Evolutionary conservation across 2,329 filamentous ascomycete genomes (phyloP).

Genomic region (Talaromyces sp.): DNA sequence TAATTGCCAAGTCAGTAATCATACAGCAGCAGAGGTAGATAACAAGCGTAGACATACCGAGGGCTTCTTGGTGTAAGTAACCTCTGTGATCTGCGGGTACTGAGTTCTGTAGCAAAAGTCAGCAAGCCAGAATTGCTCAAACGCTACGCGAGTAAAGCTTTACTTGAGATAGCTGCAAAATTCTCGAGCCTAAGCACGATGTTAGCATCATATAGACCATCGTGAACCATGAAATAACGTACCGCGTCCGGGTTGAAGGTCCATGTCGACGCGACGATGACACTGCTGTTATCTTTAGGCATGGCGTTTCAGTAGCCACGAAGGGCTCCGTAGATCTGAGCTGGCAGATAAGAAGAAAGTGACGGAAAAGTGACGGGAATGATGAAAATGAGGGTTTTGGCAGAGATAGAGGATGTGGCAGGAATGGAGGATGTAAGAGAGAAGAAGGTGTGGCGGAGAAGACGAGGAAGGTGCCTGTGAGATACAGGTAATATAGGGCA

Average conservation of each 20-base stretch:
- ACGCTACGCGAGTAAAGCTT: neutral
- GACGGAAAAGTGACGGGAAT: no score
- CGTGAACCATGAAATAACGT: conserved; percentile 6
- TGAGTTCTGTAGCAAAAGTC: neutral
- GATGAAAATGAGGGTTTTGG: neutral
- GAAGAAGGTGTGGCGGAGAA: neutral
- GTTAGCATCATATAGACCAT: neutral
- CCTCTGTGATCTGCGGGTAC: neutral
- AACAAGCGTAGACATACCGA: neutral
- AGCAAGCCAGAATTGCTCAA: neutral
- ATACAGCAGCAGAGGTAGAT: neutral
- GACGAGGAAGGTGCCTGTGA: neutral
- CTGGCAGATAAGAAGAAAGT: neutral
- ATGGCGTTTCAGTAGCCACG: conserved; percentile 5
- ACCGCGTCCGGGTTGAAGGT: conserved; percentile 27
- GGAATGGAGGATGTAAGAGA: neutral
- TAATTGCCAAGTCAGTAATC: neutral
- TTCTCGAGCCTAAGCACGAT: conserved; percentile 17
- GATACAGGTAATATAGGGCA: neutral
- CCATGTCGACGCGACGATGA: conserved; percentile 28
- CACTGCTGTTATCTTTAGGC: conserved; percentile 11
- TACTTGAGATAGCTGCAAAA: conserved; percentile 19
- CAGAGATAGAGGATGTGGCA: no score
- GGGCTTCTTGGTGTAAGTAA: neutral
- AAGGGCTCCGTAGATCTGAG: no score